A percentile compares a stretch with the other conserved stretches of the same genome.
These are phyloP conservation scores for Torulaspora quercuum DNA, from an alignment of 805 yeast genomes.

Conservation along the genomic window DNA sequence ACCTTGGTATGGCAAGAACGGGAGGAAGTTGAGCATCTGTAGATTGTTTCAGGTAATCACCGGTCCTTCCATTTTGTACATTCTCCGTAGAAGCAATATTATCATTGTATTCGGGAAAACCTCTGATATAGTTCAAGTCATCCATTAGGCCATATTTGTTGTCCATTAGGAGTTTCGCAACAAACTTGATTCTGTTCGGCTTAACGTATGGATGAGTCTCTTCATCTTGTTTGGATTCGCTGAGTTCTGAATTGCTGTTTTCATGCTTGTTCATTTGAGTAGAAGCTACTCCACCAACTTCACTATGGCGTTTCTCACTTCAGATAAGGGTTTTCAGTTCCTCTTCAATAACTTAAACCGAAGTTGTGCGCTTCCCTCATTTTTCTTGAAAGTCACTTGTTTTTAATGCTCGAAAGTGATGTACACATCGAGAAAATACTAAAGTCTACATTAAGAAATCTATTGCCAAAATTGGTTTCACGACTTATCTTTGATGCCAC, in stretches of 20 bases:
- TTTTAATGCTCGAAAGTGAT: too few relatives aligned
- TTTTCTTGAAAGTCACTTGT: too few relatives aligned
- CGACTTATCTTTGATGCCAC: slow-evolving; percentile 56
- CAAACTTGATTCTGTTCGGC: slow-evolving; percentile 21
- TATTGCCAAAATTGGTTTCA: neutral
- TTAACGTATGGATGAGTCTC: slow-evolving; percentile 8
- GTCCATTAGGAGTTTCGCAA: slow-evolving; percentile 29
- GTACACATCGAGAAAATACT: too few relatives aligned
- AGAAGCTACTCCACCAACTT: too few relatives aligned
- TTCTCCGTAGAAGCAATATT: neutral
- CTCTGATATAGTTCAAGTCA: slow-evolving; percentile 29
- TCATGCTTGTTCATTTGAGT: too few relatives aligned
- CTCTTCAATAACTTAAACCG: too few relatives aligned
- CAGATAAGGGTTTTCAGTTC: too few relatives aligned
- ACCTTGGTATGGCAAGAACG: slow-evolving; percentile 15
- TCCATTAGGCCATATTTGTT: slow-evolving; percentile 33
- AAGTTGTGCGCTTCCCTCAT: too few relatives aligned
- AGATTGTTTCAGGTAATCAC: neutral
- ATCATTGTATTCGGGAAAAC: slow-evolving; percentile 15
- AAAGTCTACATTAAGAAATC: too few relatives aligned
- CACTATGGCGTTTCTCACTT: too few relatives aligned
- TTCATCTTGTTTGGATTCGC: slow-evolving; percentile 2
- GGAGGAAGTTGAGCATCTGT: slow-evolving; percentile 1
- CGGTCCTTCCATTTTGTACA: slow-evolving; percentile 1
- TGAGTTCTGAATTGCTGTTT: too few relatives aligned